These are phyloP conservation scores for Citropsis articulata DNA, from an alignment of 345 rosid genomes.

Conservation along the genomic window DNA sequence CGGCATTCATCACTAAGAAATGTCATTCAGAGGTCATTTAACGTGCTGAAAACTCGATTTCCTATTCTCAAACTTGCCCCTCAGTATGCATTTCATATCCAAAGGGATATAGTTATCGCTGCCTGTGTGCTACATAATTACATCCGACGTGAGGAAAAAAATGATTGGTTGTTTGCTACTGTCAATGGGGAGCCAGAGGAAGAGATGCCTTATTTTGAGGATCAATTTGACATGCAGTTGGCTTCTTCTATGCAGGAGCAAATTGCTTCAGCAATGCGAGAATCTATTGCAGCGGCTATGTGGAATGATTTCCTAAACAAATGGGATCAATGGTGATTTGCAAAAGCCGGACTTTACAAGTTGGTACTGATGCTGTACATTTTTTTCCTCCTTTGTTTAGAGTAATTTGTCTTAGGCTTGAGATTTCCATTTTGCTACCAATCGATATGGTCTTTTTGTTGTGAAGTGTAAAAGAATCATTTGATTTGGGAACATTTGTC, in stretches of 20 bases:
- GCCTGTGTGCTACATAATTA: slow-evolving; percentile 73
- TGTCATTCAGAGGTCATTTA: slow-evolving; percentile 47
- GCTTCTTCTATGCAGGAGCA: slow-evolving; percentile 47
- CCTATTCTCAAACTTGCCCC: slow-evolving; percentile 74
- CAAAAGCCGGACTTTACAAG: neutral
- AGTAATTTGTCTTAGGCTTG: neutral
- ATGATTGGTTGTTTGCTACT: slow-evolving; percentile 68
- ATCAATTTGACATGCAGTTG: slow-evolving; percentile 53
- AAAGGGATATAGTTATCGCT: slow-evolving; percentile 84
- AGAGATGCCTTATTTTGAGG: slow-evolving; percentile 45
- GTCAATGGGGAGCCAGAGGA: slow-evolving; percentile 31
- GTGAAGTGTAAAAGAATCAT: neutral
- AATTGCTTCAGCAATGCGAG: slow-evolving; percentile 44
- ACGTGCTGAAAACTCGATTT: slow-evolving; percentile 61
- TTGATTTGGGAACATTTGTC: neutral
- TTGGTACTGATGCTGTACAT: neutral
- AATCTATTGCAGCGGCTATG: slow-evolving; percentile 60
- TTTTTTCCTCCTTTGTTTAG: neutral
- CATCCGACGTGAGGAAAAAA: slow-evolving; percentile 55
- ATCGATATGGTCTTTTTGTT: neutral
- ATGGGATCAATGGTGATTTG: slow-evolving; percentile 61
- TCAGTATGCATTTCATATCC: slow-evolving; percentile 66
- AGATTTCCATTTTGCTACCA: neutral
- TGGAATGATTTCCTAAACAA: slow-evolving; percentile 74
- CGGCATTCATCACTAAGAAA: slow-evolving; percentile 57